Evolutionary conservation across 768 basidiomycete genomes (phyloP).

Genomic region (Suillus plorans): DNA sequence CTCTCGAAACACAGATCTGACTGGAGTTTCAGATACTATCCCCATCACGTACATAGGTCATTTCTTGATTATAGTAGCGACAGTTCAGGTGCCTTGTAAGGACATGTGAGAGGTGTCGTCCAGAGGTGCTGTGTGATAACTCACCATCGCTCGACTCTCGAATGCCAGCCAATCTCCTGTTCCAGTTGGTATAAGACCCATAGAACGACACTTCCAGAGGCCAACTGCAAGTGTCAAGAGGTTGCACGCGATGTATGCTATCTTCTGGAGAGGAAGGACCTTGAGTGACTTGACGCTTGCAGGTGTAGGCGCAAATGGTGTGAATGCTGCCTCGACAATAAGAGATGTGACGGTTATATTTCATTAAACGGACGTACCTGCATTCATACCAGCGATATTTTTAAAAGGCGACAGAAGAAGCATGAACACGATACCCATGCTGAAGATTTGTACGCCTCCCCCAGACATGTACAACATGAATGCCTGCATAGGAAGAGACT

Average conservation of each 20-base stretch:
- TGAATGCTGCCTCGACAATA: slow-evolving; percentile 52
- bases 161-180: slow-evolving; percentile 96
- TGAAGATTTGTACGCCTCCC: slow-evolving; percentile 93
- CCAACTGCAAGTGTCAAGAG: slow-evolving; percentile 78
- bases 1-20: neutral
- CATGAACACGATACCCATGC: slow-evolving; percentile 96
- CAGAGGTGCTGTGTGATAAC: slow-evolving; percentile 4
- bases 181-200: slow-evolving; percentile 89
- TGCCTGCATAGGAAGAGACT: slow-evolving; percentile 93
- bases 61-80: slow-evolving; percentile 32
- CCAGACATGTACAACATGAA: slow-evolving; percentile 99
- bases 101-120: neutral
- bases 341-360: neutral
- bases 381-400: slow-evolving; percentile 76
- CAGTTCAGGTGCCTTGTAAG: slow-evolving; percentile 43
- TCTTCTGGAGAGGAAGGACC: slow-evolving; percentile 67
- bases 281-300: slow-evolving; percentile 44
- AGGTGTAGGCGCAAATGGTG: slow-evolving; percentile 57
- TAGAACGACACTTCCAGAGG: slow-evolving; percentile 88
- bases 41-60: neutral
- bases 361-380: slow-evolving; percentile 44
- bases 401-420: slow-evolving; percentile 84
- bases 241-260: slow-evolving; percentile 72
- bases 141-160: slow-evolving; percentile 71
- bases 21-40: neutral